A percentile compares a stretch with the other conserved stretches of the same genome.
These are phyloP conservation scores for Globisporangium yorkense DNA, from an alignment of 352 stramenopile species.

Conservation along the genomic window DNA sequence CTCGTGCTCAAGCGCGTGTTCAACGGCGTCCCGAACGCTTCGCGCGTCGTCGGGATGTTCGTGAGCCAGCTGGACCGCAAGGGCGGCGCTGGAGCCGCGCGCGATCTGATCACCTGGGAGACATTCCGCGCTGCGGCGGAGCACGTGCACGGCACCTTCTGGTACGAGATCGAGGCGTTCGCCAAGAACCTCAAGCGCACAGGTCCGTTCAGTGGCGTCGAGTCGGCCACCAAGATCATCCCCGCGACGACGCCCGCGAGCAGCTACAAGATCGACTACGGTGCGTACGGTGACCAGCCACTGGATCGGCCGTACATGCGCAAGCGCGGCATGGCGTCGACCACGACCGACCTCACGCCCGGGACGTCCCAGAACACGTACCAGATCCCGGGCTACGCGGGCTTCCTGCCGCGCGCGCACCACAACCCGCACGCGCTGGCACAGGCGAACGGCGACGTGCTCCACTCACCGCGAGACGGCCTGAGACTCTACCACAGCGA, in stretches of 20 bases:
- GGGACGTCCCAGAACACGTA: conserved; percentile 70
- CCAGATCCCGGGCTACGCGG: conserved; percentile 76
- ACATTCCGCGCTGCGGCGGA: conserved; percentile 31
- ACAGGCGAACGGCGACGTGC: conserved; percentile 43
- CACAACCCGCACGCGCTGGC: conserved; percentile 54
- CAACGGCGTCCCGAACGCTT: conserved; percentile 12
- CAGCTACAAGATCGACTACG: conserved; percentile 68
- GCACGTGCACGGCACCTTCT: conserved; percentile 36
- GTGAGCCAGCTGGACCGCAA: conserved; percentile 39
- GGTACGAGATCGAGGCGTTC: conserved; percentile 24
- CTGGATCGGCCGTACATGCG: conserved; percentile 64
- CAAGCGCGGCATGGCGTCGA: conserved; percentile 74
- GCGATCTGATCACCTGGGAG: conserved; percentile 49
- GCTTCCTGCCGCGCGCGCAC: conserved; percentile 53
- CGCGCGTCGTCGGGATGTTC: conserved; percentile 38
- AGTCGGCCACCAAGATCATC: conserved; percentile 29
- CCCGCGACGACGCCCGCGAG: conserved; percentile 56
- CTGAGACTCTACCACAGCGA: conserved; percentile 76
- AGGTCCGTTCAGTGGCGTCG: conserved; percentile 9
- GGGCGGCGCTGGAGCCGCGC: conserved; percentile 14
- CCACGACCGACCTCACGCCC: conserved; percentile 60
- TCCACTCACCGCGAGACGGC: conserved; percentile 29
- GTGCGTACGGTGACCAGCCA: conserved; percentile 57
- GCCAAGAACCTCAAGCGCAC: conserved; percentile 15
- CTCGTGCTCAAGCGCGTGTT: conserved; percentile 41